Percentiles rank a stretch among this genome's conserved stretches.
phyloP scores from a whole-genome alignment of 2,329 filamentous ascomycete species.

The Catunica adiposa region DNA sequence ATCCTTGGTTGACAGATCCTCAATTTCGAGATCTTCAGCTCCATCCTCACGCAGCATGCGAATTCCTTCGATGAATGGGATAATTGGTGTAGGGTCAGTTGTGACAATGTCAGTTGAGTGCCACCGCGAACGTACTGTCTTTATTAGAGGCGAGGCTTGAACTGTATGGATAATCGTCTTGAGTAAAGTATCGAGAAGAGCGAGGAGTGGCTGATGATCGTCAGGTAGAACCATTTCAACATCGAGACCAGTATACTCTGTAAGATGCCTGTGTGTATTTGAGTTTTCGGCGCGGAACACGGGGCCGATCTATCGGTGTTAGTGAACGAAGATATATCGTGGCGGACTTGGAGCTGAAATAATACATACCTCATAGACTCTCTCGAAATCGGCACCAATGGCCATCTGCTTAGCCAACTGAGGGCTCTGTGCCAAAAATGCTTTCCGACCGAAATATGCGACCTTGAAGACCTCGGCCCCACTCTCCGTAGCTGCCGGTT shows the following conservation, averaged over 20 bases:
- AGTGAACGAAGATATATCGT: neutral
- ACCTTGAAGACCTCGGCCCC: constrained; percentile 83
- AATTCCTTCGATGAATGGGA: constrained; percentile 66
- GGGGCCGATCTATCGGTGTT: constrained; percentile 42
- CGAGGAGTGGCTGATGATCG: constrained; percentile 77
- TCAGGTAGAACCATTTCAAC: constrained; percentile 82
- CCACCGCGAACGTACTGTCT: constrained; percentile 66
- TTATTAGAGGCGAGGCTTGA: constrained; percentile 46
- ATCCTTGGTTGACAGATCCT: constrained; percentile 71
- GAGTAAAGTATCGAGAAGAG: constrained; percentile 61
- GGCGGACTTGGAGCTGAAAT: neutral
- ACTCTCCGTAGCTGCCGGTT: constrained; percentile 78
- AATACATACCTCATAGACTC: constrained; percentile 55
- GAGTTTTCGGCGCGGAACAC: constrained; percentile 93
- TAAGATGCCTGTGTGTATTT: constrained; percentile 86
- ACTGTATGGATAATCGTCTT: constrained; percentile 47
- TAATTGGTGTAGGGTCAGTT: constrained; percentile 67
- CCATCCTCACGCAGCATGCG: constrained; percentile 70
- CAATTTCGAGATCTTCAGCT: constrained; percentile 43
- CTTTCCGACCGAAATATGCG: constrained; percentile 75
- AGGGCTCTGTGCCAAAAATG: constrained; percentile 81
- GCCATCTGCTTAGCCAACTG: constrained; percentile 88
- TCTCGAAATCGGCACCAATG: constrained; percentile 74
- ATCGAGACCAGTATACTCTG: constrained; percentile 86
- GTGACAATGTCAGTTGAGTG: constrained; percentile 76